Evolutionary conservation across 192 early-diverging fungal species (phyloP), one percentile per base, ranked within the genome.

Genomic region (Coemansia sp.): DNA sequence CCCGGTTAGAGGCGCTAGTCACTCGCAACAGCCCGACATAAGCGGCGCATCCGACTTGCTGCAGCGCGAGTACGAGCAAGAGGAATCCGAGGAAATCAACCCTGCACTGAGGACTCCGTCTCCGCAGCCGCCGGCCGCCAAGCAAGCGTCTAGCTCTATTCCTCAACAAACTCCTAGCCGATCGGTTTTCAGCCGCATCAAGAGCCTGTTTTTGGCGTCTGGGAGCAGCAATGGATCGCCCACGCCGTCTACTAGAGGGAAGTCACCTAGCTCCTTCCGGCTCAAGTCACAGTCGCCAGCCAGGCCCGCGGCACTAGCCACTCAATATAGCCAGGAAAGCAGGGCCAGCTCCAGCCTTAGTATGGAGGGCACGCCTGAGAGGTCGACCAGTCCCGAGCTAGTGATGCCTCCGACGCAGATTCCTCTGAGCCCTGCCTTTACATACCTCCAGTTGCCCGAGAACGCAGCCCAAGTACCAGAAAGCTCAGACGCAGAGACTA

Each of bases 321-420:
- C 37, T 39, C 38, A 61, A 16, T 59, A 23, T 59, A 37, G 57
- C 35, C 57, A 55, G 57, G 57, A 18, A 6, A 59, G 31, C 34
- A 14, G n/a, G 14, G 36, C 36, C 34, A 59, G 57, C 35, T 59
- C 34, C 16, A 31, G 52, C 14, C 25, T 55, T 23, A 61, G 59
- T 39, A 43, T 42, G 59, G 37, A 61, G n/a, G 25, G 23, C 37
- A 41, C 25, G 14, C 59, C 52, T 1, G 52, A 55, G 52, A 55
- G 26, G 31, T 55, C 34, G 43, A 21, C 31, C 10, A 77, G 75
- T 13, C 69, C 75, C 2, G 75, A 77, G 62, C 75, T 77, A 3
- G 65, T 41, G 8, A 62, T 68, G 57, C 72, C 61, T 14, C 8
- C 33, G 7, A 10, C 57, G 12, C 25, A 59, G 6, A 28, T 14